Conservation (phyloP, 805 yeast genomes). For the Hanseniaspora thailandica region DNA sequence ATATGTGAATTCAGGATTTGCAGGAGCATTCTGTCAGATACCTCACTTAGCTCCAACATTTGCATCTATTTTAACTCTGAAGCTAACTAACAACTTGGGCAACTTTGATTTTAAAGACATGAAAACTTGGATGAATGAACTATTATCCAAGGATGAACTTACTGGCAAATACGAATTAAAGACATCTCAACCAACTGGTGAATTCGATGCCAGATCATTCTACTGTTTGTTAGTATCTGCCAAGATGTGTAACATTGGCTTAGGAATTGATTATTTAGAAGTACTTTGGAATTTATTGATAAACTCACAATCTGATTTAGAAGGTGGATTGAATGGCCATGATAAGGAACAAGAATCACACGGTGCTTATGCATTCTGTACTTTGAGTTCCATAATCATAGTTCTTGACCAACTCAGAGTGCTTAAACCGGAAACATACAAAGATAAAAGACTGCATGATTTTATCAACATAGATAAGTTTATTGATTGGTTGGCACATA, state of each 20-base stretch:
- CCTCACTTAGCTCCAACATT: slow-evolving; percentile 80
- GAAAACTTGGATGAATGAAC: slow-evolving; percentile 49
- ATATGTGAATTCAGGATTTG: slow-evolving; percentile 41
- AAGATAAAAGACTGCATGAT: slow-evolving; percentile 24
- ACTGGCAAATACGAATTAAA: slow-evolving; percentile 15
- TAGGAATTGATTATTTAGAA: slow-evolving; percentile 46
- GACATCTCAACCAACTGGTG: slow-evolving; percentile 43
- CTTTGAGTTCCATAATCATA: slow-evolving; percentile 50
- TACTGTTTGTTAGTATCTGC: slow-evolving; percentile 78
- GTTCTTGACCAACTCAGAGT: slow-evolving; percentile 29
- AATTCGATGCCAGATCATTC: slow-evolving; percentile 70
- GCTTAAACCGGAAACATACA: neutral
- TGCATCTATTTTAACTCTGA: slow-evolving; percentile 58
- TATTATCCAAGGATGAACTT: slow-evolving; percentile 51
- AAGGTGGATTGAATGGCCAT: slow-evolving; percentile 87
- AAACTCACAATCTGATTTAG: slow-evolving; percentile 66
- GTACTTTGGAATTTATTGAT: slow-evolving; percentile 48
- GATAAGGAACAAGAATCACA: slow-evolving; percentile 72
- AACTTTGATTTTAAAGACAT: slow-evolving; percentile 37
- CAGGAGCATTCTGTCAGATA: slow-evolving; percentile 73
- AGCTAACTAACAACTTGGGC: slow-evolving; percentile 34
- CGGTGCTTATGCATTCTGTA: slow-evolving; percentile 94
- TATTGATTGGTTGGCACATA: slow-evolving; percentile 52
- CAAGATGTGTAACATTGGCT: slow-evolving; percentile 42
- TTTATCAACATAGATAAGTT: slow-evolving; percentile 40